Base-by-base conservation (phyloP, 2,329 filamentous ascomycete species). In the Curvularia sp. region DNA sequence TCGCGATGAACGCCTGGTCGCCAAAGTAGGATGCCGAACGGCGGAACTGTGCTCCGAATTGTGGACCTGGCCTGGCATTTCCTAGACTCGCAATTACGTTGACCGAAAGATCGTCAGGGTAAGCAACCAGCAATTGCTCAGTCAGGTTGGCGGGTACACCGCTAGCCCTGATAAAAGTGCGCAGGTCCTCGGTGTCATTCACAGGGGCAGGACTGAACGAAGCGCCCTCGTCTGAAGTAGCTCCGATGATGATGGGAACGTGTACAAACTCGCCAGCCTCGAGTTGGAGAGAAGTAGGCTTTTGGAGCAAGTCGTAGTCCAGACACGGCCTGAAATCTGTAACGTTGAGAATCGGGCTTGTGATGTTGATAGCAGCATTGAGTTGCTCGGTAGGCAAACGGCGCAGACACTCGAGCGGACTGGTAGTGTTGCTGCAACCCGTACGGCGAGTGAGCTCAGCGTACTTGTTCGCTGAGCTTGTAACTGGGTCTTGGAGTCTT, bases 221-320 rank as follows among this genome's bases (percentile, higher is more conserved):
- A 0, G 83, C 83, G 2, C 87, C 89, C 70, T 91, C 89, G 64
- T 91, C 88, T 1, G 83, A 83, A 71, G 89, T 90, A 34, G 82
- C 83, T 6, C 89, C 88, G 32, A 82, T 78, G 6, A 91, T 79
- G 39, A 90, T 82, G 1, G 87, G 86, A 0, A 90, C 85, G 51
- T 85, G 81, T 55, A 89, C 83, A 62, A 90, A 89, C 18, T 82
- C 81, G 46, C 87, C 87, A 5, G 80, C 72, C 1, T 78, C 75
- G 5, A 91, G 77, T 63, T 88, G 84, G 7, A 81, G 71, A 9
- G 83, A 84, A 1, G 81, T 82, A 60, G 80, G 83, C 7, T 81
- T 80, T 9, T 77, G 75, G 18, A 89, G 77, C 50, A 88, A 81
- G 65, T 87, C 84, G 0, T 83, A 82, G 63, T 89, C 87, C 30